phyloP scores from a whole-genome alignment of 441 rosid genomes.

The Manihot esculenta region DNA sequence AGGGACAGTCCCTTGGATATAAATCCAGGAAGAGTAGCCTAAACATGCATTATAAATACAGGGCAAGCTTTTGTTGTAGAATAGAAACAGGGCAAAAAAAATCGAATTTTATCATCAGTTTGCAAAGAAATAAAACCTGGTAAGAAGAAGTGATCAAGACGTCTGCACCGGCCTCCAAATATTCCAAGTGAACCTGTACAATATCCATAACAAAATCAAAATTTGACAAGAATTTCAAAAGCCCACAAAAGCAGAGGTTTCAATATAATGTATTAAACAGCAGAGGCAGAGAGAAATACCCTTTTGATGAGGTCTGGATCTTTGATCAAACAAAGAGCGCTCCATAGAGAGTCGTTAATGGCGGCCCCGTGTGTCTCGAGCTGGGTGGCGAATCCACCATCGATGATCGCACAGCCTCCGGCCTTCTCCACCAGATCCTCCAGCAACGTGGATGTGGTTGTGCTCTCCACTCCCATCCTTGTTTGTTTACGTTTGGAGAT shows the following conservation, averaged over 20 bases:
- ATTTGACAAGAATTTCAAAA: background rate
- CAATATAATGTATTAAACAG: background rate
- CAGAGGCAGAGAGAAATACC: constrained; percentile 28
- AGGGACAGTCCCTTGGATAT: constrained; percentile 63
- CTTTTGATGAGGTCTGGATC: constrained; percentile 63
- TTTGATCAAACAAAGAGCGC: constrained; percentile 77
- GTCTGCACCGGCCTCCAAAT: constrained; percentile 93
- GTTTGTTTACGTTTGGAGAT: background rate
- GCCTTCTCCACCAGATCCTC: constrained; percentile 61
- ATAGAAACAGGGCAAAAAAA: background rate
- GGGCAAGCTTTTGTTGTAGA: background rate
- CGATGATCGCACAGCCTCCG: constrained; percentile 88
- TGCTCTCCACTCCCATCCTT: constrained; percentile 49
- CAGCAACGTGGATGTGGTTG: constrained; percentile 33
- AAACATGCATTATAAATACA: constrained; percentile 9
- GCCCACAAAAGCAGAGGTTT: background rate
- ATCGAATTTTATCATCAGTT: constrained; percentile 14
- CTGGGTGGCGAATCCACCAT: constrained; percentile 93
- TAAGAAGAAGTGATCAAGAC: constrained; percentile 83
- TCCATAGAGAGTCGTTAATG: constrained; percentile 89
- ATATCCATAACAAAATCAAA: background rate
- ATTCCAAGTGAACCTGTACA: constrained; percentile 80
- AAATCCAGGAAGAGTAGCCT: constrained; percentile 93
- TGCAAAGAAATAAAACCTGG: constrained; percentile 51
- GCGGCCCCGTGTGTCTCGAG: constrained; percentile 82